Percentiles rank a stretch among this genome's conserved stretches.
These are phyloP conservation scores for Pyricularia sp. DNA, from an alignment of 2,329 filamentous ascomycete genomes.

Conservation along the genomic window DNA sequence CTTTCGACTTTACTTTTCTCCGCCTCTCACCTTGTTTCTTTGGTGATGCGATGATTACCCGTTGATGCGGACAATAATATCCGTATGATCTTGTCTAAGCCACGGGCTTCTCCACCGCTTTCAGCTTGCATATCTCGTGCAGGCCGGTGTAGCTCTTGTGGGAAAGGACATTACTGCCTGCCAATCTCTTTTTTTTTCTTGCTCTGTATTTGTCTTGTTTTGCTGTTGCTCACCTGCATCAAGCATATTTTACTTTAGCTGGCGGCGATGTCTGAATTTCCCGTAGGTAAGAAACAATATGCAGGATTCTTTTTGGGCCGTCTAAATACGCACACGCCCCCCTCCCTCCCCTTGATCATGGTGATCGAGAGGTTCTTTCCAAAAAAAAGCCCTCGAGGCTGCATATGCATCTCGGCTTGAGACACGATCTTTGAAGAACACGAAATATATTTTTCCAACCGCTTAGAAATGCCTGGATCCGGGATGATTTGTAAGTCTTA, in stretches of 20 bases:
- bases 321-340: too few species aligned
- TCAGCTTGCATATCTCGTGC: background rate
- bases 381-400: background rate
- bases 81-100: background rate
- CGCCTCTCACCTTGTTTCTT: background rate
- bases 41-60: background rate
- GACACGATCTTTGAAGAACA: background rate
- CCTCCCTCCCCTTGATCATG: background rate
- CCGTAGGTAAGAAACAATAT: background rate
- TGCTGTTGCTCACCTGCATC: background rate
- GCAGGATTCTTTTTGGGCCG: background rate
- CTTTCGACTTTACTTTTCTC: background rate
- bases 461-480: background rate
- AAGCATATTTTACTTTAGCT: background rate
- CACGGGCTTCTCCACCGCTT: background rate
- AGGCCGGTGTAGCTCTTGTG: background rate
- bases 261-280: background rate
- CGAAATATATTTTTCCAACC: too few species aligned
- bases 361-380: background rate
- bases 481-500: background rate
- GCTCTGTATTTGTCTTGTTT: background rate
- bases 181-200: too few species aligned
- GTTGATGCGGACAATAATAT: background rate
- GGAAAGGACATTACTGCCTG: too few species aligned
- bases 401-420: background rate